Conservation (phyloP, 2,329 filamentous ascomycete species). For the Tolypocladium cylindrosporum region DNA sequence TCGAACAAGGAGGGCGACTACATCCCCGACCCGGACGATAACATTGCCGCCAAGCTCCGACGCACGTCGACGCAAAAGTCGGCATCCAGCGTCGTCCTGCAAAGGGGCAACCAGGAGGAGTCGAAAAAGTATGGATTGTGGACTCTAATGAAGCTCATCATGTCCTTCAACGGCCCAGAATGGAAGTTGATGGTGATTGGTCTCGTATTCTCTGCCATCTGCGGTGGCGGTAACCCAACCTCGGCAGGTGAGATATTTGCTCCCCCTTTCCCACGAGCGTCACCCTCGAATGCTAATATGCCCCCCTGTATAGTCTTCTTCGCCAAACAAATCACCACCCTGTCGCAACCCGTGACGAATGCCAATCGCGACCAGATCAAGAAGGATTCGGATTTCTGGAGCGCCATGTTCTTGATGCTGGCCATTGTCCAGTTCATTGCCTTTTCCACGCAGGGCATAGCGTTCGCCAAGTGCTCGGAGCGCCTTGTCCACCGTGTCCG, state of each 20-base stretch:
- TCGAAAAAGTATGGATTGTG: conserved; percentile 57
- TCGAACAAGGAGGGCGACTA: conserved; percentile 31
- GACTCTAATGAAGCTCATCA: conserved; percentile 70
- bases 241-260: conserved; percentile 15
- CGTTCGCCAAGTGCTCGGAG: conserved; percentile 82
- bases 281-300: conserved; percentile 3
- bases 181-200: conserved; percentile 63
- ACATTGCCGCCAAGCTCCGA: conserved; percentile 47
- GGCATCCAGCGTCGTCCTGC: conserved; percentile 61
- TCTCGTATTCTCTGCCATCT: conserved; percentile 63
- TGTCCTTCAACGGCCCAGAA: conserved; percentile 68
- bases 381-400: conserved; percentile 74
- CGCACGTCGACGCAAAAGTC: conserved; percentile 47
- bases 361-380: conserved; percentile 47
- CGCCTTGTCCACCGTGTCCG: conserved; percentile 74
- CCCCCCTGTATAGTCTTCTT: conserved; percentile 63
- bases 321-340: conserved; percentile 71
- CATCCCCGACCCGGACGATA: conserved; percentile 50
- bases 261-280: neutral
- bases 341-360: conserved; percentile 44
- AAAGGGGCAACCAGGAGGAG: conserved; percentile 38
- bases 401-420: conserved; percentile 79
- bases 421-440: conserved; percentile 63
- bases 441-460: conserved; percentile 57
- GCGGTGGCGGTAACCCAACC: conserved; percentile 70